Conservation (phyloP, 345 rosid genomes). For the Camelina sativa region DNA sequence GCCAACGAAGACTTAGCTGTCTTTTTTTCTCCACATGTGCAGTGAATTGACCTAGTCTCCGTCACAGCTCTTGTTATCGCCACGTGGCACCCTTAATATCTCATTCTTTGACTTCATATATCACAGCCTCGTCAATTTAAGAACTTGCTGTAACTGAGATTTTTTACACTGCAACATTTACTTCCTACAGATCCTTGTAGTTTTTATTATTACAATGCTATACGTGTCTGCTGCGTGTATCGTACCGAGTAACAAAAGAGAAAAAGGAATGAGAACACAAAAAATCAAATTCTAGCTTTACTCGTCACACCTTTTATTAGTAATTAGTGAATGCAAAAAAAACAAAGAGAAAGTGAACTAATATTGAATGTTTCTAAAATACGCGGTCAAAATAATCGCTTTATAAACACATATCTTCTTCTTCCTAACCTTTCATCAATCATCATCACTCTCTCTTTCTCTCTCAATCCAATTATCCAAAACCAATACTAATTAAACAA, state of each 20-base stretch:
- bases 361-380: conserved; percentile 28
- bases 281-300: conserved; percentile 5
- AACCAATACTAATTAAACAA: not conserved
- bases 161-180: not conserved
- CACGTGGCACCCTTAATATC: conserved; percentile 31
- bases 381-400: conserved; percentile 45
- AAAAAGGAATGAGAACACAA: conserved; percentile 14
- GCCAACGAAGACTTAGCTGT: conserved; percentile 46
- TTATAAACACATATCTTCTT: conserved; percentile 40
- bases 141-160: not conserved
- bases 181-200: not conserved
- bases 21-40: conserved; percentile 27
- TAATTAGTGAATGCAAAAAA: not conserved
- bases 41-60: conserved; percentile 39
- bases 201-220: conserved; percentile 13
- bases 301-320: not conserved
- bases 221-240: conserved; percentile 37
- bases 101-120: not conserved
- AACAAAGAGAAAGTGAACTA: not conserved
- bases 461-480: not conserved
- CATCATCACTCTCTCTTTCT: conserved; percentile 34
- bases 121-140: conserved; percentile 23
- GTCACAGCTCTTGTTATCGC: conserved; percentile 28
- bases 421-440: conserved; percentile 41
- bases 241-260: conserved; percentile 22